phyloP scores from a whole-genome alignment of 2,329 filamentous ascomycete genomes.

The Thermothelomyces thermophilus region DNA sequence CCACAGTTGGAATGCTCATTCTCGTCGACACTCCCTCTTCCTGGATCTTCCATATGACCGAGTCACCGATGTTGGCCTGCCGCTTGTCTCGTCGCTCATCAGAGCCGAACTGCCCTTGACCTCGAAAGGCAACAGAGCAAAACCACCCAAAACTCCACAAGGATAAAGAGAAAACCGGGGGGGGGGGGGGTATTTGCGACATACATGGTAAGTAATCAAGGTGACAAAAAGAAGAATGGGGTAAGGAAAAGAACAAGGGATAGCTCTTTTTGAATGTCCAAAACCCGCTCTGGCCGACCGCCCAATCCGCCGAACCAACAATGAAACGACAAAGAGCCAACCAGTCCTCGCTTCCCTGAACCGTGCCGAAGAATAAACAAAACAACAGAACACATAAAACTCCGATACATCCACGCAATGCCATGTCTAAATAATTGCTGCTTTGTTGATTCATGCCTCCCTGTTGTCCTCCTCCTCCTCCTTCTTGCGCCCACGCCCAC shows the following conservation, averaged over 20 bases:
- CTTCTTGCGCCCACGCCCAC: too few relatives aligned
- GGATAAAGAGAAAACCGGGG: background rate
- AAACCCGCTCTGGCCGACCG: too few relatives aligned
- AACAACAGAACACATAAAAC: background rate
- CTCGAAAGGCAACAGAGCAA: too few relatives aligned
- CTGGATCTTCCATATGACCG: too few relatives aligned
- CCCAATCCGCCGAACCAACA: background rate
- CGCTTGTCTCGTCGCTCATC: too few relatives aligned
- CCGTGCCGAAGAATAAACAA: too few relatives aligned
- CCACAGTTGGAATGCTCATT: too few relatives aligned
- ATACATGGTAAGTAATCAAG: background rate
- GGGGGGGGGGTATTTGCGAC: conserved; percentile 8
- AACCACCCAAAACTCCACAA: background rate
- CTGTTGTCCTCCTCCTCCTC: too few relatives aligned
- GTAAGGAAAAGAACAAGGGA: background rate
- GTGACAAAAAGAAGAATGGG: background rate
- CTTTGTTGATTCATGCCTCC: background rate
- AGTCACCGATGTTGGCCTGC: too few relatives aligned
- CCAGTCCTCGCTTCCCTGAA: background rate
- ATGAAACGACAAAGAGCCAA: background rate
- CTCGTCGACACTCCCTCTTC: too few relatives aligned
- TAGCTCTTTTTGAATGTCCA: background rate
- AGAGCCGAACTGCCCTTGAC: too few relatives aligned
- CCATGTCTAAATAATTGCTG: background rate
- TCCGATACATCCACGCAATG: background rate